Evolutionary conservation across 352 stramenopile genomes (phyloP), one percentile per base, ranked within the genome.

Genomic region (Peronosclerospora sorghi): DNA sequence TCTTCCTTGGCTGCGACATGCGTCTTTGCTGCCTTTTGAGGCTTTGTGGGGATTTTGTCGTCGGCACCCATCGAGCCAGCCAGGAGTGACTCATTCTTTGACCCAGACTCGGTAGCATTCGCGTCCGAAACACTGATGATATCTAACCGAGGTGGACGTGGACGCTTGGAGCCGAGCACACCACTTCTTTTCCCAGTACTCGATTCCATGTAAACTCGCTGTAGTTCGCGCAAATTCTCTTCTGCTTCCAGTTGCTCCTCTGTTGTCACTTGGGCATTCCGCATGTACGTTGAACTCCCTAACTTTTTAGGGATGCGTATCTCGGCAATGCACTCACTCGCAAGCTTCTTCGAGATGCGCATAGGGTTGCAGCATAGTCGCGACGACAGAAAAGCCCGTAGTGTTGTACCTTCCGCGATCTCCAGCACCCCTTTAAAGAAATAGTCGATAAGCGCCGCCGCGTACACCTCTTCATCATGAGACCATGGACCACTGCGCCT

Each of bases 311-410:
- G 72, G 40, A 87, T 85, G 34, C 60, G 68, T 36, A 80, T 68
- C 27, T 76, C 65, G 0, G 69, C 72, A 43, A 87, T 83, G 32
- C 51, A 65, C 28, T 78, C 68, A 44, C 65, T 83, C 2, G 74
- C 72, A 9, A 87, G 73, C 48, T 86, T 86, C 53, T 86, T 86
- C 8, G 72, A 85, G 21, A 85, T 70, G 13, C 74, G 65, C 72
- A 83, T 86, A 12, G 74, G 74, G 35, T 83, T 86, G 50, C 74
- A 86, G 35, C 67, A 66, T 41, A 86, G 58, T 4, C 72, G 64
- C 4, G 65, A 59, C 14, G 74, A 69, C 15, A 86, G 48, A 46
- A 81, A 81, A 28, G 67, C 65, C 35, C 74, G 65, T 32, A 86
- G 60, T 17, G 71, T 86, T 32, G 72, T 84, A 41, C 74, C 72